phyloP scores from a whole-genome alignment of 2,329 filamentous ascomycete genomes.

The Annulohypoxylon truncatum region DNA sequence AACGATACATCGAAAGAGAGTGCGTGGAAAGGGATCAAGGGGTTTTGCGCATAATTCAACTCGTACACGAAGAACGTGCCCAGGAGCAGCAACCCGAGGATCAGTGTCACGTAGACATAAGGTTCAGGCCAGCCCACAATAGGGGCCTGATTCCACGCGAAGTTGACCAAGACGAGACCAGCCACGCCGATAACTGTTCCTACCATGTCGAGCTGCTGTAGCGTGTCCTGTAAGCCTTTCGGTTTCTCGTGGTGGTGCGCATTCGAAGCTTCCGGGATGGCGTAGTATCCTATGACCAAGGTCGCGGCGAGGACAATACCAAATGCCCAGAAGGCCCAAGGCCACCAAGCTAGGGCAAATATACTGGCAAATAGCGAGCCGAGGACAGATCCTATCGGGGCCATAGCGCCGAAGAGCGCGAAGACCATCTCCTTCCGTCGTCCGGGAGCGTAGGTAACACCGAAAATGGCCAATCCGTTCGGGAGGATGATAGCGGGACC shows the following conservation, averaged over 20 bases:
- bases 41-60: slow-evolving; percentile 54
- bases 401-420: slow-evolving; percentile 46
- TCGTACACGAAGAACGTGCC: slow-evolving; percentile 64
- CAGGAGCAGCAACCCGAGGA: slow-evolving; percentile 63
- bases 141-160: slow-evolving; percentile 69
- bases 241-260: slow-evolving; percentile 33
- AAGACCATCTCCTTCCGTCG: slow-evolving; percentile 48
- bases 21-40: slow-evolving; percentile 63
- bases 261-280: slow-evolving; percentile 41
- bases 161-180: slow-evolving; percentile 66
- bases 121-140: slow-evolving; percentile 63
- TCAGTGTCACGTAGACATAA: slow-evolving; percentile 63
- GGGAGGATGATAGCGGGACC: slow-evolving; percentile 65
- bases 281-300: slow-evolving; percentile 38
- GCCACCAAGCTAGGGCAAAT: slow-evolving; percentile 47
- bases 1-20: slow-evolving; percentile 61
- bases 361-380: slow-evolving; percentile 38
- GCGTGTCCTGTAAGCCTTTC: slow-evolving; percentile 13
- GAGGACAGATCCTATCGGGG: slow-evolving; percentile 43
- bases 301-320: slow-evolving; percentile 40
- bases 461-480: slow-evolving; percentile 64
- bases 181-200: slow-evolving; percentile 56
- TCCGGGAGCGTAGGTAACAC: slow-evolving; percentile 56
- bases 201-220: slow-evolving; percentile 41
- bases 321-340: slow-evolving; percentile 45